Base-by-base conservation (phyloP, 2,329 filamentous ascomycete genomes). In the Ascochyta koolunga region DNA sequence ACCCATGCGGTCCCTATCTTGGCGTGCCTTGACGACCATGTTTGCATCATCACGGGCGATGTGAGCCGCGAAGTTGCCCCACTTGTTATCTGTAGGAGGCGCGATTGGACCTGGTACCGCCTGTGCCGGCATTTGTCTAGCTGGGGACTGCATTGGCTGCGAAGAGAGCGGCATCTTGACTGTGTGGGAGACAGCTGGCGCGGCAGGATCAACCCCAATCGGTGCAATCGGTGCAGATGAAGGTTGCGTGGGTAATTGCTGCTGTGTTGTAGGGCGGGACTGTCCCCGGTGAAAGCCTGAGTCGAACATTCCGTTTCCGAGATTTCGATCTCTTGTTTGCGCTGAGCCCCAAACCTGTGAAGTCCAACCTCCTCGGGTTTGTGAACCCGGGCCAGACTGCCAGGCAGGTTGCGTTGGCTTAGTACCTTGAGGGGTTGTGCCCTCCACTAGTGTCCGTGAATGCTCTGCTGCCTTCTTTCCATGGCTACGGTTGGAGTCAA, bases 301-400 rank as follows among this genome's bases (percentile, higher is more conserved):
- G 51, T 83, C 86, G 66, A 93, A 93, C 0, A 89, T 91, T 37
- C 89, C 89, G 70, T 93, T 93, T 3, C 89, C 89, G 18, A 93
- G 85, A 10, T 85, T 86, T 48, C 86, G 83, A 61, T 90, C 86
- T 63, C 84, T 87, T 49, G 85, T 55, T 54, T 69, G 85, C n/a
- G 86, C 87, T 37, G 88, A 85, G 16, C 86, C 89, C 89, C 89
- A 93, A 16, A 92, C 87, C 67, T 88, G 90, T 41, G 67, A 68
- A 24, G 63, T 65, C 71, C 71, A 72, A 49, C 62, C 54, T 31
- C 39, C 45, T 40, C 66, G 63, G 52, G 64, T 56, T 44, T 66
- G 68, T 41, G 62, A 58, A 29, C 65, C 58, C 36, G 70, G 57
- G 22, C 65, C 56, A 22, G 65, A 49, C 35, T 67, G 57, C 70